phyloP scores from a whole-genome alignment of 176 grass and related monocot species.

The Triticum dicoccoides region DNA sequence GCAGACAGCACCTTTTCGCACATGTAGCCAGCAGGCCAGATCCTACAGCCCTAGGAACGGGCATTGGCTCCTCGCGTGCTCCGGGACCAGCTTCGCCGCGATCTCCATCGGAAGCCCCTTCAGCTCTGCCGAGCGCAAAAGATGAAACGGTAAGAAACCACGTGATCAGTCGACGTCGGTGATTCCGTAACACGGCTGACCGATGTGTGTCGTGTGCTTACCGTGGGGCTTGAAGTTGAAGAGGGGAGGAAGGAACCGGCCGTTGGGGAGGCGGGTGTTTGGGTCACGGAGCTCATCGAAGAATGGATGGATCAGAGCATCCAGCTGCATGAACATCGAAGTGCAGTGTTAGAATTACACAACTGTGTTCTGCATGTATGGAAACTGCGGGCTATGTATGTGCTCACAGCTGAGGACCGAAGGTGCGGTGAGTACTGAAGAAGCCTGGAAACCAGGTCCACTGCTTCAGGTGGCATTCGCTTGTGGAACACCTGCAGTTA shows the following conservation, averaged over 20 bases:
- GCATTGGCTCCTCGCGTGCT: slow-evolving; percentile 72
- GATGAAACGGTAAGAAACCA: neutral
- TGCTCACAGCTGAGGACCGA: slow-evolving; percentile 62
- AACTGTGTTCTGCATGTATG: neutral
- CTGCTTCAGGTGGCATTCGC: slow-evolving; percentile 66
- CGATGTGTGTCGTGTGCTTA: slow-evolving; percentile 1
- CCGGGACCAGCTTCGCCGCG: slow-evolving; percentile 46
- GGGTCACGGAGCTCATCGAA: slow-evolving; percentile 66
- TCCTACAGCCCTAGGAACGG: slow-evolving; percentile 47
- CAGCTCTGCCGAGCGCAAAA: slow-evolving; percentile 32
- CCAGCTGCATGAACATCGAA: slow-evolving; percentile 35
- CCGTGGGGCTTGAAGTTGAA: slow-evolving; percentile 76
- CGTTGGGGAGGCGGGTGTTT: slow-evolving; percentile 58
- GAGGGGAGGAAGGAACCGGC: slow-evolving; percentile 64
- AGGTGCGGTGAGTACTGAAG: slow-evolving; percentile 80
- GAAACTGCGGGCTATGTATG: neutral
- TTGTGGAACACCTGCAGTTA: slow-evolving; percentile 76
- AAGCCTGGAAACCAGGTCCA: slow-evolving; percentile 75
- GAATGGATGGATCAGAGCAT: slow-evolving; percentile 63
- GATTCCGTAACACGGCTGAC: neutral
- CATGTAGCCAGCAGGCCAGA: neutral
- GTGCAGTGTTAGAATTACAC: neutral
- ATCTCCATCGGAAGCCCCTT: slow-evolving; percentile 54
- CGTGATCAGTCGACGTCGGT: neutral
- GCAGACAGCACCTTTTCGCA: neutral